Base-by-base conservation (phyloP, 1,284 basidiomycete genomes). In the Fomitopsis schrenkii region DNA sequence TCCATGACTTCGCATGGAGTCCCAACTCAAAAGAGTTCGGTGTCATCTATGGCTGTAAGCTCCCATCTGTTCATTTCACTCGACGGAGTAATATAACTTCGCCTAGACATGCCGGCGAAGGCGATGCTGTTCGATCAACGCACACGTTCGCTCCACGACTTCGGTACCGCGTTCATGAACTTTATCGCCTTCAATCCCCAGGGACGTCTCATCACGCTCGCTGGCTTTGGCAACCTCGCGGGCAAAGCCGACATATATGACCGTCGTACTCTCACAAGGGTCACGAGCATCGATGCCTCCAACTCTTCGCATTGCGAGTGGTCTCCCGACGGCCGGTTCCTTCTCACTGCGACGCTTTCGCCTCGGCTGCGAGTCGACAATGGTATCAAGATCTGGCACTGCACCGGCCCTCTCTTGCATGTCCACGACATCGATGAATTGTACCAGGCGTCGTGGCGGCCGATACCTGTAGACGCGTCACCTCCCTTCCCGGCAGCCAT, bases 11-110 rank as follows among this genome's bases (percentile, higher is more conserved):
- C 70, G 81, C 87, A 19, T 99, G 97, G 97, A 96, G 89, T 69
- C 95, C 97, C n/a, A 97, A 95, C 70, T 94, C 93, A 59, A 94
- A 96, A 73, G 97, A 99, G 76, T 99, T 98, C 71, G 88, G 89
- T 62, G 96, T 98, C 41, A 90, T 95, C 54, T 98, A 98, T 73
- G 96, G 97, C 67, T 98, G 93, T 95, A 70, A 76, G 93, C 84
- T 5, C 17, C 38, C 2, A 4, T 35, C 26, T 38, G 8, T 55
- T 50, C 22, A 5, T 45, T 59, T 30, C 30, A 28, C 22, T 14
- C 28, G 3, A 40, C 26, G 14, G 35, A 5, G 38, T 38, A 28
- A 19, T 38, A 17, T 8, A 12, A 59, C 45, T 1, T 41, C 7
- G 9, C 9, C 36, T 66, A 95, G 92, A 88, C 76, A 98, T 98